phyloP scores from a whole-genome alignment of 140 eudicot genomes.

The Flaveria floridana region DNA sequence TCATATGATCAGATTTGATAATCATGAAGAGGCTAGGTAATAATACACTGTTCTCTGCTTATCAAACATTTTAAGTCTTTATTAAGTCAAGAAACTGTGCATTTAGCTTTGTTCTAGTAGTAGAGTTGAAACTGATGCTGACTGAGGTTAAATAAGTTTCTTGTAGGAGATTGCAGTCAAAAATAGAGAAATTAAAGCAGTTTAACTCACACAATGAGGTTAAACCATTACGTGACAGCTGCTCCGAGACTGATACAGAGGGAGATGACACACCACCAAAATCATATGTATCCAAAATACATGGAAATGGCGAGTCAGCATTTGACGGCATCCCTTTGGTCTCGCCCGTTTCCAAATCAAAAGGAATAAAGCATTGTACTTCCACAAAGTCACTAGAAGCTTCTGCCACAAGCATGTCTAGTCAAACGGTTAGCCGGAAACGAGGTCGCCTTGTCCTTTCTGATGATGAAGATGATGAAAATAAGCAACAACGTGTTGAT shows the following conservation, averaged over 20 bases:
- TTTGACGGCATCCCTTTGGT: slow-evolving; percentile 49
- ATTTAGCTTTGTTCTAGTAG: slow-evolving; percentile 12
- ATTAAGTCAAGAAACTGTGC: not conserved
- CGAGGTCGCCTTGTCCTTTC: slow-evolving; percentile 73
- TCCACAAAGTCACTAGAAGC: slow-evolving; percentile 42
- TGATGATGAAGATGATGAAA: slow-evolving; percentile 74
- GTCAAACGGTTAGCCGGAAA: slow-evolving; percentile 64
- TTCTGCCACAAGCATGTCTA: slow-evolving; percentile 47
- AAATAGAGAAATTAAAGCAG: slow-evolving; percentile 57
- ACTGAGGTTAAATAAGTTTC: slow-evolving; percentile 23
- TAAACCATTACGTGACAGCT: slow-evolving; percentile 53
- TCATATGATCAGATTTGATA: slow-evolving; percentile 92
- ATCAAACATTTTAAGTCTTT: not conserved
- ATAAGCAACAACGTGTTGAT: slow-evolving; percentile 51
- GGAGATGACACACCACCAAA: slow-evolving; percentile 48
- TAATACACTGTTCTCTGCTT: slow-evolving; percentile 8
- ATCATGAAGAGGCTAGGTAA: slow-evolving; percentile 93
- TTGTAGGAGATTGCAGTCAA: slow-evolving; percentile 65
- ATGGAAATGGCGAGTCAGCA: slow-evolving; percentile 32
- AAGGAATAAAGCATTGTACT: slow-evolving; percentile 28
- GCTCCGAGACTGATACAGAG: slow-evolving; percentile 88
- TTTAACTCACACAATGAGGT: slow-evolving; percentile 41
- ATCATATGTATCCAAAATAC: slow-evolving; percentile 35
- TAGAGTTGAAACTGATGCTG: slow-evolving; percentile 15
- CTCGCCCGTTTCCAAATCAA: slow-evolving; percentile 44